Conservation (phyloP, 805 yeast species). For the Lachancea fermentati region DNA sequence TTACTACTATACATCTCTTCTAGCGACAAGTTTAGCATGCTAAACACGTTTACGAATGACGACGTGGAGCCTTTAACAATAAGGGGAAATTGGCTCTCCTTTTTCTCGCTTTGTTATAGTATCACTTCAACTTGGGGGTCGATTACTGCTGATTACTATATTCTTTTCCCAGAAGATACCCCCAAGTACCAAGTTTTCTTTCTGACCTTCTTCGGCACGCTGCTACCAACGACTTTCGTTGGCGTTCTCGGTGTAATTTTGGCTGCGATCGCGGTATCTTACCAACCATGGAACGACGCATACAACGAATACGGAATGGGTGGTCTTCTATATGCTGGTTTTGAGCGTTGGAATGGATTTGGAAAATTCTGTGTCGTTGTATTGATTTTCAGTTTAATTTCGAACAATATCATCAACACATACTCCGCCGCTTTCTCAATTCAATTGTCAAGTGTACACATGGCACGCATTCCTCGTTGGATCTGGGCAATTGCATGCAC, state of each 20-base stretch:
- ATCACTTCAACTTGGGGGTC: constrained; percentile 89
- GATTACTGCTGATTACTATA: constrained; percentile 77
- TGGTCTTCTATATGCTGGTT: constrained; percentile 62
- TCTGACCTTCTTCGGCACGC: constrained; percentile 61
- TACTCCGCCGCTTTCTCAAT: constrained; percentile 79
- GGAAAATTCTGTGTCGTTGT: constrained; percentile 72
- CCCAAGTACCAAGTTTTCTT: constrained; percentile 48
- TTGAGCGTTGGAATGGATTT: constrained; percentile 63
- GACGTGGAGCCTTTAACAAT: constrained; percentile 35
- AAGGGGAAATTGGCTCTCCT: constrained; percentile 65
- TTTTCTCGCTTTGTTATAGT: constrained; percentile 67
- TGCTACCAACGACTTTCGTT: constrained; percentile 69
- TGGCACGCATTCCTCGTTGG: constrained; percentile 72
- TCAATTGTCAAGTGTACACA: constrained; percentile 52
- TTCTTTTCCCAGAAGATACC: constrained; percentile 70
- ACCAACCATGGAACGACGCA: constrained; percentile 50
- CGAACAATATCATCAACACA: constrained; percentile 76
- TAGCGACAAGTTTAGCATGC: constrained; percentile 40
- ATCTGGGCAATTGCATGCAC: constrained; percentile 62
- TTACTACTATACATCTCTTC: constrained; percentile 60
- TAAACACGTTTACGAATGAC: constrained; percentile 32
- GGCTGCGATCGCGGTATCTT: constrained; percentile 57
- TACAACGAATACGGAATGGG: constrained; percentile 65
- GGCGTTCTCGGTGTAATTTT: constrained; percentile 68
- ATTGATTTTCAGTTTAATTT: constrained; percentile 66